Percentiles rank a stretch among this genome's conserved stretches.
Evolutionary conservation across 768 basidiomycete genomes (phyloP).

Genomic region (Termitomyces heimii): DNA sequence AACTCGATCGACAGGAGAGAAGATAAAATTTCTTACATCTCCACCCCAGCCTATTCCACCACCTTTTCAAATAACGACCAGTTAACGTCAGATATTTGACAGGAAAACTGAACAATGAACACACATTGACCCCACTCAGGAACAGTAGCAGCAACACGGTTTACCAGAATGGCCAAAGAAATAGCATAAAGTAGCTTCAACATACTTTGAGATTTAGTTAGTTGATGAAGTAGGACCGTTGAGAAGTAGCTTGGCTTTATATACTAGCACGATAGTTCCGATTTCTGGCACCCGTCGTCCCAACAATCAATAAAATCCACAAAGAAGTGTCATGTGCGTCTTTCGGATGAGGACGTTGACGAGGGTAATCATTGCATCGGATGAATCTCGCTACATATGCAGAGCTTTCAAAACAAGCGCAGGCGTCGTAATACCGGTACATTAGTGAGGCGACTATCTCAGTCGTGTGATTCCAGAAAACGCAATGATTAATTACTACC

Average conservation of each 20-base stretch:
- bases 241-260: neutral
- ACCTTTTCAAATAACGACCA: conserved; percentile 9
- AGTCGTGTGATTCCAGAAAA: too few relatives aligned
- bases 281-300: neutral
- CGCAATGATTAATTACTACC: neutral
- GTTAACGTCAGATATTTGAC: neutral
- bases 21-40: conserved; percentile 15
- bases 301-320: neutral
- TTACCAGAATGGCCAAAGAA: conserved; percentile 17
- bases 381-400: neutral
- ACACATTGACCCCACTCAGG: conserved; percentile 32
- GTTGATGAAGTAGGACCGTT: neutral
- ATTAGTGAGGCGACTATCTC: neutral
- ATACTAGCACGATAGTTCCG: neutral
- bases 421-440: neutral
- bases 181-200: conserved; percentile 18
- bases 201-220: conserved; percentile 7
- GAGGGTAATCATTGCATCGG: neutral
- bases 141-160: conserved; percentile 18
- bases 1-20: neutral
- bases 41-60: conserved; percentile 27
- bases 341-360: neutral
- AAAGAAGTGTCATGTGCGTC: neutral
- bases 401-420: neutral
- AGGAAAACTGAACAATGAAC: conserved; percentile 1